Evolutionary conservation across 1,284 basidiomycete genomes (phyloP).

Genomic region (Inonotus hispidus): DNA sequence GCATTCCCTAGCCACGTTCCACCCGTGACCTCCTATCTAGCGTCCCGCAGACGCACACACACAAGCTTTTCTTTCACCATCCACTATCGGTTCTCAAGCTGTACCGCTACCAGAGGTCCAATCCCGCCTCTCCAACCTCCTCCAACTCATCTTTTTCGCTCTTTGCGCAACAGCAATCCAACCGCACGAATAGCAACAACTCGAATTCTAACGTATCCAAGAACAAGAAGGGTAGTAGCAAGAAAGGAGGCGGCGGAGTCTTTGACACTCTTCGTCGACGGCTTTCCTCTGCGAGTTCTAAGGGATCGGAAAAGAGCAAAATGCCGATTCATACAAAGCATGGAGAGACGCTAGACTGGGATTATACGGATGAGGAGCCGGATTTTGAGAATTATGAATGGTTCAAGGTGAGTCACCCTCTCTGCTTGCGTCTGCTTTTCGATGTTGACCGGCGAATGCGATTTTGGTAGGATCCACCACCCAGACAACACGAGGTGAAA

Average conservation of each 20-base stretch:
- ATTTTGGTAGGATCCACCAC: constrained; percentile 16
- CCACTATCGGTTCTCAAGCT: constrained; percentile 6
- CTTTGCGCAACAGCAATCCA: constrained; percentile 4
- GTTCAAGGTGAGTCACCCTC: constrained; percentile 17
- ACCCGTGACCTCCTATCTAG: constrained; percentile 2
- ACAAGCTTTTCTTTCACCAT: background rate
- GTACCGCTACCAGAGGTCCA: constrained; percentile 11
- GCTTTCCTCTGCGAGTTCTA: constrained; percentile 12
- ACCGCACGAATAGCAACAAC: background rate
- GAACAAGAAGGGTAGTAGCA: constrained; percentile 5
- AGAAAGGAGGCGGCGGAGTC: background rate
- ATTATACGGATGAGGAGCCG: constrained; percentile 16
- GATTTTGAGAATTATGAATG: constrained; percentile 19
- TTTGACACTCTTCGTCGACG: constrained; percentile 12
- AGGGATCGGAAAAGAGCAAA: background rate
- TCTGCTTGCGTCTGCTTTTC: background rate
- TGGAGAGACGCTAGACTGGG: constrained; percentile 16
- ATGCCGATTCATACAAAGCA: constrained; percentile 20
- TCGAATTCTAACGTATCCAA: background rate
- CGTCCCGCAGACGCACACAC: background rate
- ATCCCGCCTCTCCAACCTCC: constrained; percentile 6
- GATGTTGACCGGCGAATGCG: background rate
- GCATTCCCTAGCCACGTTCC: background rate
- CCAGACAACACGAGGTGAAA: constrained; percentile 11
- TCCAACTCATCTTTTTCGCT: constrained; percentile 13